Base-by-base conservation (phyloP, 2,329 filamentous ascomycete genomes). In the Mycosphaerella sp. region DNA sequence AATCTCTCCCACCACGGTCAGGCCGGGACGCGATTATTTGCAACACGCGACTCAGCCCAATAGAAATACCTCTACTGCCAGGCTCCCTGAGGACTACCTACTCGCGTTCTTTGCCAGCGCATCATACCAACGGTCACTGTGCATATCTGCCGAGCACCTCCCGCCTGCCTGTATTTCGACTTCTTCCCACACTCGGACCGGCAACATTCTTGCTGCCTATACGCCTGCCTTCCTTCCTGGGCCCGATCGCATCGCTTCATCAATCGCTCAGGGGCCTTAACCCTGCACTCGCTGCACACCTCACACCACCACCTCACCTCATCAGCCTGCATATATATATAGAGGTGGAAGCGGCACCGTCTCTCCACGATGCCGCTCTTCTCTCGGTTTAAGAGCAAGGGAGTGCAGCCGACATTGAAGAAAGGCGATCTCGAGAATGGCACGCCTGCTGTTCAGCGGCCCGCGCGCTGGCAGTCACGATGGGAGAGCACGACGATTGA, bases 401-500 rank as follows among this genome's bases (percentile, higher is more conserved):
- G 93, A 74, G 57, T 60, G 73, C 76, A 62, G 70, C 74, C 66
- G 54, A 84, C 82, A 70, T 73, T 75, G 55, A 87, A 90, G 74
- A 55, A 57, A 29, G 53, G 60, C 32, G 58, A 60, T 48, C 40
- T 53, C 34, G 60, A 61, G 50, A 56, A 55, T 42, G 50, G 50
- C 39, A 43, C 53, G n/a, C 50, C 80, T 73, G 64, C 64, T 78
- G 81, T 84, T 38, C 73, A 78, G 57, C 89, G 90, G 73, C 87
- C 87, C 53, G 54, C 51, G 26, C 81, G 80, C 71, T 96, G 89
- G 86, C 60, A 68, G 87, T 89, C 57, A 87, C 96, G 89, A 60
- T 98, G 90, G 82, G 80, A 83, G 59, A 86, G 92, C 67, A 87
- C 80, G 51, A 82, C 84, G 45, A 85, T 98, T 61, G 85, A 89